Base-by-base conservation (phyloP, 2,329 filamentous ascomycete species). In the Fusarium sp. region DNA sequence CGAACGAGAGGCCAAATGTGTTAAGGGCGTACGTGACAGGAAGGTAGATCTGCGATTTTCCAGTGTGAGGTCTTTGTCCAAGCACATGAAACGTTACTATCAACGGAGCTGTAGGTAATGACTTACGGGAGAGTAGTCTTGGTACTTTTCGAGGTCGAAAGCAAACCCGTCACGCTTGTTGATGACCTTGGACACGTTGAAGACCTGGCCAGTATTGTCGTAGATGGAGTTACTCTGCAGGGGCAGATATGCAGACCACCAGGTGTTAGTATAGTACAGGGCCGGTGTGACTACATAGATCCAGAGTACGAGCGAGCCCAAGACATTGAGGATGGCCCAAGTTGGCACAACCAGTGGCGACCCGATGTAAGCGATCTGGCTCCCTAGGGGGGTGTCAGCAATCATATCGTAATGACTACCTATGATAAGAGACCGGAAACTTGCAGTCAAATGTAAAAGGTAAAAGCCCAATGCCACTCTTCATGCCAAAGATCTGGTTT, bases 1-100 rank as follows among this genome's bases (percentile, higher is more conserved):
- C 88, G 64, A 89, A 89, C 2, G 85, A 85, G 2, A 89, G 82
- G 3, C 88, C 87, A 67, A 88, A 89, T 0, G 85, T 86, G 5
- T 86, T 87, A 0, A 87, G 85, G 0, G 82, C 82, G 52, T 82
- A 84, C 0, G 82, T 83, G 1, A 81, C 78, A 0, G 87, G 85
- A 9, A 89, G 79, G 66, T 88, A 89, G 40, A 82, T 80, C 78
- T 80, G 45, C 4, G 11, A 13, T 52, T 50, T 29, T 6, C 10
- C 16, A 18, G 16, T 29, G 24, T 52, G 24, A 52, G 47, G 16
- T n/a, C 24, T 29, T 29, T 52, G 8, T n/a, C 16, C 9, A 6
- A 5, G 16, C 6, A 29, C 4, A 18, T 24, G 14, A 8, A 16
- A 27, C 14, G 9, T 34, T 18, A 34, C 24, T 14, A n/a, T 29